Percentiles rank a stretch among this genome's conserved stretches.
Conservation (phyloP, 345 rosid genomes). For the Ricinus communis region DNA sequence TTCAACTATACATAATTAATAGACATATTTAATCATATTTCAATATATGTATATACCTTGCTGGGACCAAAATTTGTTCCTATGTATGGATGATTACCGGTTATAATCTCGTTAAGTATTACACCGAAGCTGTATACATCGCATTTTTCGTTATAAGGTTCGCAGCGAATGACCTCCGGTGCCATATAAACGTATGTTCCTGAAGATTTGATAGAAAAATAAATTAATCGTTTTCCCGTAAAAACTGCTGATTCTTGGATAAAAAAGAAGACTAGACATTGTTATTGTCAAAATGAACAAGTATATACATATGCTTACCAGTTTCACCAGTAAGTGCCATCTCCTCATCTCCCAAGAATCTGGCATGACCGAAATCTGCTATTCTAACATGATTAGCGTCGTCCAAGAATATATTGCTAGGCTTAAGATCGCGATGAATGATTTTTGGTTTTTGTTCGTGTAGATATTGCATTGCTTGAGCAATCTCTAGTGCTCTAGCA, state of each 20-base stretch:
- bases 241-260: too few relatives aligned
- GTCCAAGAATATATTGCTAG: constrained; percentile 60
- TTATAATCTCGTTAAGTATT: constrained; percentile 52
- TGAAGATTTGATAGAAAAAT: constrained; percentile 6
- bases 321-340: constrained; percentile 64
- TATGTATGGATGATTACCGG: constrained; percentile 47
- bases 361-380: constrained; percentile 69
- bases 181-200: constrained; percentile 70
- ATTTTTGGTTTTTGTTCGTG: constrained; percentile 62
- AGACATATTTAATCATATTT: too few relatives aligned
- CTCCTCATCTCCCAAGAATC: constrained; percentile 44
- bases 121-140: constrained; percentile 58
- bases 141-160: constrained; percentile 60
- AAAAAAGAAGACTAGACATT: too few relatives aligned
- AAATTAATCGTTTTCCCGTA: too few relatives aligned
- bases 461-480: constrained; percentile 65
- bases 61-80: constrained; percentile 42
- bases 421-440: constrained; percentile 67
- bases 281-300: too few relatives aligned
- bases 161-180: constrained; percentile 56
- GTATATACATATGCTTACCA: constrained; percentile 25
- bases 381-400: constrained; percentile 47
- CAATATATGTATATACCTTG: constrained; percentile 26
- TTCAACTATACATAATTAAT: too few relatives aligned
- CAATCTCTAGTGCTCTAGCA: constrained; percentile 47